A percentile compares a stretch with the other conserved stretches of the same genome.
These are phyloP conservation scores for Paradendryphiella salina DNA, from an alignment of 2,329 filamentous ascomycete species.

Conservation along the genomic window DNA sequence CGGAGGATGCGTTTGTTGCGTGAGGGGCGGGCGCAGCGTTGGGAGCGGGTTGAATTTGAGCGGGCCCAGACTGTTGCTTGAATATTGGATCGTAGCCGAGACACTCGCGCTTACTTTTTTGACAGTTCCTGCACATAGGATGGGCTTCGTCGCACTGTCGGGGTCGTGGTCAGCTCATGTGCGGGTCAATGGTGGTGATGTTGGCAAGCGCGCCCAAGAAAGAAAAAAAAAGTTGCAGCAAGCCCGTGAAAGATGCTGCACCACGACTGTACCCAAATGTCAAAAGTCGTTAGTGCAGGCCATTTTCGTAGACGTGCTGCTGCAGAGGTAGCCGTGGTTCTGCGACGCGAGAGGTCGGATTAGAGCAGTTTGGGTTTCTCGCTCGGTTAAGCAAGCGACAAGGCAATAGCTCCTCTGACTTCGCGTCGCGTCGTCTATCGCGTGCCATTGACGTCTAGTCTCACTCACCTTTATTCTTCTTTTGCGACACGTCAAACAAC, in stretches of 20 bases:
- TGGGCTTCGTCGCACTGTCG: constrained; percentile 92
- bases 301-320: not conserved
- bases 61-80: constrained; percentile 70
- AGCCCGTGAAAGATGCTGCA: not conserved
- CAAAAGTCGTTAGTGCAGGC: not conserved
- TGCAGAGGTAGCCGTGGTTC: constrained; percentile 1
- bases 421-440: constrained; percentile 35
- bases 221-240: constrained; percentile 1
- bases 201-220: constrained; percentile 4
- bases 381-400: constrained; percentile 41
- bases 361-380: constrained; percentile 37
- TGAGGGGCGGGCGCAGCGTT: constrained; percentile 50
- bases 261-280: not conserved
- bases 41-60: constrained; percentile 72
- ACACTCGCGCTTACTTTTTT: constrained; percentile 86
- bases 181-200: constrained; percentile 15
- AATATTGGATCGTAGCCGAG: constrained; percentile 87
- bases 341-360: constrained; percentile 7
- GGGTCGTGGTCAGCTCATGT: constrained; percentile 31
- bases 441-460: constrained; percentile 29
- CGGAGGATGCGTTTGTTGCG: constrained; percentile 35
- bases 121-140: constrained; percentile 87
- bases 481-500: constrained; percentile 62
- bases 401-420: constrained; percentile 21
- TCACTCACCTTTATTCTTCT: constrained; percentile 70